These are phyloP conservation scores for Monosporozyma unispora DNA, from an alignment of 805 yeast genomes.

Conservation along the genomic window DNA sequence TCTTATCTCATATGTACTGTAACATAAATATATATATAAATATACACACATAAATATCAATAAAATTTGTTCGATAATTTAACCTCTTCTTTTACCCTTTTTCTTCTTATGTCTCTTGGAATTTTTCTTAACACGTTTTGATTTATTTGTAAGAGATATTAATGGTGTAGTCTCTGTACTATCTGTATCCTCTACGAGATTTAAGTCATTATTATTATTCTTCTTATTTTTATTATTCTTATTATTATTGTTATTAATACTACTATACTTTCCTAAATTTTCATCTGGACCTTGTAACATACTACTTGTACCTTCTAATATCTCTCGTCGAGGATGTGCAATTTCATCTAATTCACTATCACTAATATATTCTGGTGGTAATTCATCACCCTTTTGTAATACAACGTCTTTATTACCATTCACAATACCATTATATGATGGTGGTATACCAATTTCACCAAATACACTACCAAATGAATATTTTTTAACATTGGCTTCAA, in stretches of 20 bases:
- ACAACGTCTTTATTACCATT: slow-evolving; percentile 40
- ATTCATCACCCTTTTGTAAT: slow-evolving; percentile 60
- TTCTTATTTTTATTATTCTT: not conserved
- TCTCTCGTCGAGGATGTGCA: not conserved
- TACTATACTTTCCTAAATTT: no score
- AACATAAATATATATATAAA: not conserved
- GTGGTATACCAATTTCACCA: slow-evolving; percentile 40
- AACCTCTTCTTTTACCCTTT: slow-evolving; percentile 14
- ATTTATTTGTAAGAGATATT: not conserved
- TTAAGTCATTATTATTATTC: not conserved
- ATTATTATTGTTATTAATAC: no score
- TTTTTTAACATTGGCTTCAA: slow-evolving; percentile 76
- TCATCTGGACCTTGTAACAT: no score
- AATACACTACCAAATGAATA: slow-evolving; percentile 58
- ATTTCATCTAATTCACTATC: not conserved
- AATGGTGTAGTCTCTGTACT: not conserved
- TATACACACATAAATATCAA: not conserved
- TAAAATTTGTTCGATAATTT: not conserved
- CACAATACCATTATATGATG: slow-evolving; percentile 35
- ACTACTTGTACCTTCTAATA: not conserved
- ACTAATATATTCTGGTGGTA: slow-evolving; percentile 57
- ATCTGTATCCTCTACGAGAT: not conserved
- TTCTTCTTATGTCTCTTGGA: slow-evolving; percentile 9
- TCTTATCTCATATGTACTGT: not conserved
- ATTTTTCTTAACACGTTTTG: slow-evolving; percentile 1